Conservation (phyloP, 2,329 filamentous ascomycete species). For the Metarhizium guizhouense region DNA sequence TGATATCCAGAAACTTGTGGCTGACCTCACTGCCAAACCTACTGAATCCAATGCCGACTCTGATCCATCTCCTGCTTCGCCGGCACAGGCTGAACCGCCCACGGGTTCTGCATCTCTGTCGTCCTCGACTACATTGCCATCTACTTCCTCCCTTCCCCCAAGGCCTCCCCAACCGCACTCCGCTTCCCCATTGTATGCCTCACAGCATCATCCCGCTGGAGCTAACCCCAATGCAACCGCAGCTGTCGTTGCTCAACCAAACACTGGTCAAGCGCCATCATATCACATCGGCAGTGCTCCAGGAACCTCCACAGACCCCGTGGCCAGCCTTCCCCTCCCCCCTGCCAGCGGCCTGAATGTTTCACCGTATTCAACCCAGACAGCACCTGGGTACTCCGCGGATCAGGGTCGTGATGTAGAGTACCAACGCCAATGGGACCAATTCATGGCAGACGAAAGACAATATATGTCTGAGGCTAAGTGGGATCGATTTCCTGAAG, state of each 20-base stretch:
- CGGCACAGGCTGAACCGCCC: slow-evolving; percentile 16
- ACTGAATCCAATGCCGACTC: slow-evolving; percentile 20
- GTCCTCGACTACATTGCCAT: slow-evolving; percentile 24
- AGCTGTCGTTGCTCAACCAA: slow-evolving; percentile 19
- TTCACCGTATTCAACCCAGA: slow-evolving; percentile 17
- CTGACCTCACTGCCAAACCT: slow-evolving; percentile 29
- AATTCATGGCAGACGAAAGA: slow-evolving; percentile 64
- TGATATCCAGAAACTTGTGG: slow-evolving; percentile 32
- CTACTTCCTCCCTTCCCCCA: slow-evolving; percentile 36
- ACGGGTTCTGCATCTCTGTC: slow-evolving; percentile 20
- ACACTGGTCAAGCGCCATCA: slow-evolving; percentile 23
- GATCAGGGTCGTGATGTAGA: slow-evolving; percentile 30
- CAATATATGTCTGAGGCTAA: slow-evolving; percentile 68
- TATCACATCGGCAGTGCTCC: slow-evolving; percentile 24
- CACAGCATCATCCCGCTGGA: slow-evolving; percentile 26
- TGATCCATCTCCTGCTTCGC: slow-evolving; percentile 17
- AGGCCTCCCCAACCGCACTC: slow-evolving; percentile 34
- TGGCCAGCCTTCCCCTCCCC: slow-evolving; percentile 21
- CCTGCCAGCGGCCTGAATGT: slow-evolving; percentile 20
- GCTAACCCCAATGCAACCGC: slow-evolving; percentile 21
- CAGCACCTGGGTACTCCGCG: slow-evolving; percentile 16
- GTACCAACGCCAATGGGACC: slow-evolving; percentile 60
- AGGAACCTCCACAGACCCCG: slow-evolving; percentile 21
- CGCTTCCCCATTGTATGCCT: slow-evolving; percentile 26
- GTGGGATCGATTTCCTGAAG: slow-evolving; percentile 73